Base-by-base conservation (phyloP, 179 eudicot genomes). In the Carnegiea gigantea region DNA sequence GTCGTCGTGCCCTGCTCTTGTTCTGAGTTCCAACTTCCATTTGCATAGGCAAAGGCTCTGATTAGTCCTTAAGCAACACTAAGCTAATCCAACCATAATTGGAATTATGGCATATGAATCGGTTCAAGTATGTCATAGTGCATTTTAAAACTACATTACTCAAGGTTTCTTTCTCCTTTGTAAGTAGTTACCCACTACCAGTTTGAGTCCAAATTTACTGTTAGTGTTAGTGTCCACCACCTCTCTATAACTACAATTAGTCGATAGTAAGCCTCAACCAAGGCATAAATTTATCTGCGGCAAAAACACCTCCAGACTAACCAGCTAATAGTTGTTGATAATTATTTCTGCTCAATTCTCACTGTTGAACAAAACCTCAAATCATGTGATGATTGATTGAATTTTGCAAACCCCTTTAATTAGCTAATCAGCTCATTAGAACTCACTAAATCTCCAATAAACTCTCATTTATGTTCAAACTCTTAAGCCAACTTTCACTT, bases 401-500 rank as follows among this genome's bases (percentile, higher is more conserved):
- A 73, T 21, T 6, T 53, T 26, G 44, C 14, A 13, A 40, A 30
- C 12, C 15, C 21, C 40, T 54, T 28, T 17, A 9, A 54, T 77
- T 5, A 23, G 5, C 36, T 75, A 67, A 67, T 67, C 73, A 70
- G 17, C 21, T 36, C 33, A 70, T 68, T 23, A n/a, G 21, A 9
- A 81, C 36, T 76, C 9, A 7, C 75, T 62, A 65, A 62, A 80
- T 60, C 43, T 43, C 64, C 62, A 33, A 33, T 33, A 33, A 33
- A 33, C 36, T 6, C 70, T 44, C 48, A 72, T 44, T 73, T 36
- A 43, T 54, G 30, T 23, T 49, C 36, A 73, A 54, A 46, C 24
- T 73, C 48, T 21, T 3, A 48, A 44, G 2, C 23, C 43, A 14
- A 12, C 0, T 44, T 21, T 28, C 14, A 72, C 51, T 71, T 73